These are phyloP conservation scores for Panicum miliaceum DNA, from an alignment of 176 grass and related monocot genomes.

Conservation along the genomic window DNA sequence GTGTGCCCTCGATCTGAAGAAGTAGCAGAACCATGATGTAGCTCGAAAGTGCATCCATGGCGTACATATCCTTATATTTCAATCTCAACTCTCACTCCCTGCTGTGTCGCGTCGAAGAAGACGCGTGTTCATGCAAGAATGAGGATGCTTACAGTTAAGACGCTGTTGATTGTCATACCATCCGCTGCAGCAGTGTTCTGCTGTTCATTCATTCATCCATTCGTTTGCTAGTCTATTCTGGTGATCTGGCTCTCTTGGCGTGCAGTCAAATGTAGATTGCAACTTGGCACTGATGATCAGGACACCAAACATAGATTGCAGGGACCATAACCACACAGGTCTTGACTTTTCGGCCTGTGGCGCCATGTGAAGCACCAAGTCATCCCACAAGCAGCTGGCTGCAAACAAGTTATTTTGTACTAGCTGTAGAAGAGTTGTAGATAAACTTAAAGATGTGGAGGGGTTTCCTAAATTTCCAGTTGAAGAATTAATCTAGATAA, in stretches of 20 bases:
- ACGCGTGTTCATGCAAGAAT: neutral
- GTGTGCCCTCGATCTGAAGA: neutral
- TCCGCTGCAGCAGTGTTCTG: neutral
- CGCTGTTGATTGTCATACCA: neutral
- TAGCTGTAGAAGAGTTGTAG: neutral
- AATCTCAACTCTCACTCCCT: neutral
- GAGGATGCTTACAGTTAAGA: neutral
- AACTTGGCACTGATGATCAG: neutral
- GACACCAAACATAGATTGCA: neutral
- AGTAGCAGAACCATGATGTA: neutral
- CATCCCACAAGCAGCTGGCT: neutral
- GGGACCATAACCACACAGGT: neutral
- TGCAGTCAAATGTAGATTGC: neutral
- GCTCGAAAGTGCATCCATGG: neutral
- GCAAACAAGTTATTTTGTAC: neutral
- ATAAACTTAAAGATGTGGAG: neutral
- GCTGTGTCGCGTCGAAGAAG: neutral
- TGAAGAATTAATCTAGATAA: too few relatives aligned
- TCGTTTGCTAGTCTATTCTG: neutral
- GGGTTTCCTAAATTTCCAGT: too few relatives aligned
- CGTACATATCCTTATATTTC: neutral
- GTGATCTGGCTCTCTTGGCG: conserved; percentile 2
- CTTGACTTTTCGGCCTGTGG: neutral
- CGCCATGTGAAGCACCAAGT: neutral
- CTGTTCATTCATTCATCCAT: neutral